phyloP scores from a whole-genome alignment of 371 early-diverging fungal genomes.

The Mortierella sp. region DNA sequence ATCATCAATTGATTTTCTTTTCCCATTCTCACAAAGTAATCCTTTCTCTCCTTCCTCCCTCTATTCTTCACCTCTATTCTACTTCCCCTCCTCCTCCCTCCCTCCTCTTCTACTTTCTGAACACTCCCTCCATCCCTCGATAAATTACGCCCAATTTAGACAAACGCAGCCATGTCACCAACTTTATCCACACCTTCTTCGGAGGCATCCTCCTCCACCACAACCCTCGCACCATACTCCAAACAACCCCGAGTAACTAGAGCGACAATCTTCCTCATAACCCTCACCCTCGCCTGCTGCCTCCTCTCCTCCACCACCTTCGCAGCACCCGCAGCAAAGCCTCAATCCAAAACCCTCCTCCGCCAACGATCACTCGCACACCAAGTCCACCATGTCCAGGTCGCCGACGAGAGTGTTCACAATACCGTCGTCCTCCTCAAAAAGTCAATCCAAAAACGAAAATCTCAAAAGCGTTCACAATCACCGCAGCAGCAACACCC shows the following conservation, averaged over 20 bases:
- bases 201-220: background rate
- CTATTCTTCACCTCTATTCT: background rate
- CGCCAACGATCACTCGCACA: conserved; percentile 21
- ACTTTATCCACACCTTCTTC: background rate
- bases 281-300: conserved; percentile 28
- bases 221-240: background rate
- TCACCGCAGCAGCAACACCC: conserved; percentile 4
- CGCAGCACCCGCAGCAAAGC: conserved; percentile 14
- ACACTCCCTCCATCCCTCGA: background rate
- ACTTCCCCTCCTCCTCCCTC: background rate
- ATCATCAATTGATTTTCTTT: no score
- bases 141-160: conserved; percentile 10
- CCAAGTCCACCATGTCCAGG: conserved; percentile 38
- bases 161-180: background rate
- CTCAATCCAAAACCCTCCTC: conserved; percentile 3
- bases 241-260: conserved; percentile 3
- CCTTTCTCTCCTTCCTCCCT: background rate
- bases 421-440: conserved; percentile 26
- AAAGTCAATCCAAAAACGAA: conserved; percentile 28
- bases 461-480: conserved; percentile 10
- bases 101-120: background rate
- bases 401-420: conserved; percentile 37
- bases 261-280: conserved; percentile 14
- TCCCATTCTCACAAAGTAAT: background rate
- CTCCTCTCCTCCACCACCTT: conserved; percentile 14